phyloP scores from a whole-genome alignment of 306 rosid genomes.

The Dalbergia cochinchinensis region DNA sequence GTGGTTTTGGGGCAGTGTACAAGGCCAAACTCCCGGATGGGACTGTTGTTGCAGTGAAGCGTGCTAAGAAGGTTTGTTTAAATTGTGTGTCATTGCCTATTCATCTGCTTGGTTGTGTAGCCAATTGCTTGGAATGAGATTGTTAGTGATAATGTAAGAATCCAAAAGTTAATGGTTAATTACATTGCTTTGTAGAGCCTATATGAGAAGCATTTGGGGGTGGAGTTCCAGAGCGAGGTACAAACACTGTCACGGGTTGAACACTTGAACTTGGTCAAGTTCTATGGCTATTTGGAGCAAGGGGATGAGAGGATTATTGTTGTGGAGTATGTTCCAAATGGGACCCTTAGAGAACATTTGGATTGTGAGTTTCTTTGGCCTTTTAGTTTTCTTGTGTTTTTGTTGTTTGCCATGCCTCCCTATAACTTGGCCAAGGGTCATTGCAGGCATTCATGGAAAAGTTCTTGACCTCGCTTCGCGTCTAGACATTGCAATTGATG shows the following conservation, averaged over 20 bases:
- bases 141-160: conserved; percentile 2
- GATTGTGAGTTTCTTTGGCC: conserved; percentile 72
- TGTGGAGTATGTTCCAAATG: conserved; percentile 94
- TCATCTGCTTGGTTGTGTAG: conserved; percentile 18
- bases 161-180: conserved; percentile 32
- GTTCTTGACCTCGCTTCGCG: conserved; percentile 78
- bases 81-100: neutral
- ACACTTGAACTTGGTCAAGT: conserved; percentile 88
- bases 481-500: conserved; percentile 91
- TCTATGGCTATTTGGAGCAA: conserved; percentile 79
- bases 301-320: conserved; percentile 78
- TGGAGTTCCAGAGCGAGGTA: conserved; percentile 89
- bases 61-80: conserved; percentile 90
- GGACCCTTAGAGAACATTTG: conserved; percentile 92
- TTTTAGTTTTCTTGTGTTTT: conserved; percentile 13
- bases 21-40: conserved; percentile 83
- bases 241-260: conserved; percentile 84
- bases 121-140: conserved; percentile 25
- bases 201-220: conserved; percentile 80
- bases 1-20: conserved; percentile 94
- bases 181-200: conserved; percentile 63
- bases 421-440: conserved; percentile 41
- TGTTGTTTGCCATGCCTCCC: conserved; percentile 18
- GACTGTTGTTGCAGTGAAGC: conserved; percentile 80
- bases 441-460: conserved; percentile 74